Evolutionary conservation across 768 basidiomycete genomes (phyloP).

Genomic region (Leccinum uliginosum): DNA sequence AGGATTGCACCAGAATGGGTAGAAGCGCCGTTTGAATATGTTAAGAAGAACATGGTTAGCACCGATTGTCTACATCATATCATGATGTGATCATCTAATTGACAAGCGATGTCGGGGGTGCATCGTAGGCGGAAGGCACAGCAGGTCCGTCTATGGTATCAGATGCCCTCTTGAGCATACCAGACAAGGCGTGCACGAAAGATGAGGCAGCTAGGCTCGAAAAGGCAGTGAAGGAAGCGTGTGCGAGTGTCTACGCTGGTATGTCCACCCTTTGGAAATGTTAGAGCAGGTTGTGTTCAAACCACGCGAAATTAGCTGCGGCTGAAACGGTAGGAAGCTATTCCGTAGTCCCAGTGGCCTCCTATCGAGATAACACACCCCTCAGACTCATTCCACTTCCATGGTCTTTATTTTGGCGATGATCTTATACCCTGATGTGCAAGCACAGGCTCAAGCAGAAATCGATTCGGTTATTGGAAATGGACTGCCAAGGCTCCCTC

Average conservation of each 20-base stretch:
- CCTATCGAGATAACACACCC: conserved; percentile 7
- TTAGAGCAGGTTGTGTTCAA: neutral
- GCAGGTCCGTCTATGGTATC: conserved; percentile 25
- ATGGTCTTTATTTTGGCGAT: conserved; percentile 23
- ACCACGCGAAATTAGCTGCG: conserved; percentile 10
- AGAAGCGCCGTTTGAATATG: conserved; percentile 22
- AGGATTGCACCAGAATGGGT: conserved; percentile 8
- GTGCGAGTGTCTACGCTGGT: conserved; percentile 21
- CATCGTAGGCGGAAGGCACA: conserved; percentile 14
- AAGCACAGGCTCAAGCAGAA: conserved; percentile 16
- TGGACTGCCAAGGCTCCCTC: conserved; percentile 17
- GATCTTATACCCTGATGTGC: conserved; percentile 25
- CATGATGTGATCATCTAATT: neutral
- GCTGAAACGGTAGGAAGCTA: conserved; percentile 19
- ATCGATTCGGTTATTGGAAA: conserved; percentile 18
- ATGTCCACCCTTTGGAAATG: neutral
- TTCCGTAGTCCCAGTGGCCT: neutral
- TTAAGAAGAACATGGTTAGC: conserved; percentile 20
- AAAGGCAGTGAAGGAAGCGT: conserved; percentile 21
- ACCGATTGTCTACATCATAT: neutral
- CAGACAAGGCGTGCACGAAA: conserved; percentile 1
- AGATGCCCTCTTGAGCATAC: conserved; percentile 14
- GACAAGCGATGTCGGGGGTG: neutral
- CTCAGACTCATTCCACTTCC: conserved; percentile 18
- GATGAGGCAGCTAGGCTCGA: conserved; percentile 12